phyloP scores from a whole-genome alignment of 2,329 filamentous ascomycete genomes.

The Cercospora zeae-maydis region DNA sequence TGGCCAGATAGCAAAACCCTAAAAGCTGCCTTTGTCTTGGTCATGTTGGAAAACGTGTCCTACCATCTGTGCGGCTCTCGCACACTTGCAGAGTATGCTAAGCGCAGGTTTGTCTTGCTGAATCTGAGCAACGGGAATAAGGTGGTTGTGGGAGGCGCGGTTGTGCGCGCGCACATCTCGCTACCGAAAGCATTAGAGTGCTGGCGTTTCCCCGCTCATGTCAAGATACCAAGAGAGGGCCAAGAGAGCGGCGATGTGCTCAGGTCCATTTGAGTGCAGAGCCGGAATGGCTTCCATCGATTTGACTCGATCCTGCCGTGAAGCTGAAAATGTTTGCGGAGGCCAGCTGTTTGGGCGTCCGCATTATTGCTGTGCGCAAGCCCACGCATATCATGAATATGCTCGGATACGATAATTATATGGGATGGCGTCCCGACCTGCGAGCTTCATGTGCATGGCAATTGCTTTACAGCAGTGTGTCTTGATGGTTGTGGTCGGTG shows the following conservation, averaged over 20 bases:
- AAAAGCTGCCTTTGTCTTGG: neutral
- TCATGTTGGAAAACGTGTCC: neutral
- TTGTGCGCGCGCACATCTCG: neutral
- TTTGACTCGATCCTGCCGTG: neutral
- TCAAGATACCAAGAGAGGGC: conserved; percentile 13
- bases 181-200: neutral
- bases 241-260: conserved; percentile 7
- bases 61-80: neutral
- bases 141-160: neutral
- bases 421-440: neutral
- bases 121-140: neutral
- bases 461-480: neutral
- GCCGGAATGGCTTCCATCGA: neutral
- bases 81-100: neutral
- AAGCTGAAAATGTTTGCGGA: neutral
- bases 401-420: neutral
- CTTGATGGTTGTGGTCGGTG: neutral
- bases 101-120: neutral
- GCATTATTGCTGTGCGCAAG: neutral
- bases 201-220: conserved; percentile 8
- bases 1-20: neutral
- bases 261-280: neutral
- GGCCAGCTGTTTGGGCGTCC: neutral
- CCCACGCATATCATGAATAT: neutral
- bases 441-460: neutral